A percentile compares a stretch with the other conserved stretches of the same genome.
Conservation (phyloP, 257 asterid species). For the Catharanthus roseus region DNA sequence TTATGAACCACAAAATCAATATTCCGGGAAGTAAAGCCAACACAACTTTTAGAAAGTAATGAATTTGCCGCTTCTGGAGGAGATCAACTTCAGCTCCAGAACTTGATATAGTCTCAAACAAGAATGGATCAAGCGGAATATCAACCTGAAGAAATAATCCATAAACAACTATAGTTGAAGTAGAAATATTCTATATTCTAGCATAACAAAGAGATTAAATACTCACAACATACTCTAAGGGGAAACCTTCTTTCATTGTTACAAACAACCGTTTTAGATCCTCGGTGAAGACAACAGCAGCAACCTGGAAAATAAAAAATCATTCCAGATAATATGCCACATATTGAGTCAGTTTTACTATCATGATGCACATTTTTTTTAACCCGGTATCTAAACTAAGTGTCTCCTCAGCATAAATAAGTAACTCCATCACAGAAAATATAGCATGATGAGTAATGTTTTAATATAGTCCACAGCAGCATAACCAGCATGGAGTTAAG, state of each 20-base stretch:
- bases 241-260: constrained; percentile 98
- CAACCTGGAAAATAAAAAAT: constrained; percentile 53
- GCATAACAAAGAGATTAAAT: constrained; percentile 17
- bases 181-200: constrained; percentile 5
- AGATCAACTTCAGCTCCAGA: constrained; percentile 95
- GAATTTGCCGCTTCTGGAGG: constrained; percentile 76
- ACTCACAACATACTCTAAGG: constrained; percentile 87
- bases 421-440: background rate
- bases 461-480: background rate
- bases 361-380: background rate
- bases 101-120: constrained; percentile 86
- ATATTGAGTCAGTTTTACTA: background rate
- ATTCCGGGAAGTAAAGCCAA: constrained; percentile 86
- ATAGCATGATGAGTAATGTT: background rate
- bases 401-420: constrained; percentile 1
- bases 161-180: constrained; percentile 15
- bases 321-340: background rate
- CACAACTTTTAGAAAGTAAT: constrained; percentile 76
- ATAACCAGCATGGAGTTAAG: background rate
- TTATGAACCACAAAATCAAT: constrained; percentile 77
- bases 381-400: background rate
- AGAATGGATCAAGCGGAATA: constrained; percentile 93
- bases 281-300: constrained; percentile 90
- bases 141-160: constrained; percentile 60
- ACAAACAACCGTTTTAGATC: constrained; percentile 85